Base-by-base conservation (phyloP, 1,284 basidiomycete species). In the Cutaneotrichosporon spelunceum region DNA sequence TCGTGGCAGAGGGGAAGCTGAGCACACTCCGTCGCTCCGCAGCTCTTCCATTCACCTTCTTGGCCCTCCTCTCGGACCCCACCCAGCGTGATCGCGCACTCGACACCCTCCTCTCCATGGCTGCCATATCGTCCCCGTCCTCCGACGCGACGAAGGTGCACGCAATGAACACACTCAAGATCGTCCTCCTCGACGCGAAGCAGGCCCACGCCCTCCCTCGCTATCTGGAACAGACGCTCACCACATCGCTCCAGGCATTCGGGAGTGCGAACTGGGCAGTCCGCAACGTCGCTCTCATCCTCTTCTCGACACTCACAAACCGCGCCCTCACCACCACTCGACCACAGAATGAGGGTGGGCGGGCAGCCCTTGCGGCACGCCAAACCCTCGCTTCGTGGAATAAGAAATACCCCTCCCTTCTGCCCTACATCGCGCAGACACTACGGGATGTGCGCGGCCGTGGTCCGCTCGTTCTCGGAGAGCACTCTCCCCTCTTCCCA, bases 1-100 rank as follows among this genome's bases (percentile, higher is more conserved):
- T 71, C 6, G 74, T 80, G 36, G 69, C 70, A 0, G 65, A 65
- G 11, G 77, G 73, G 26, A 57, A 67, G n/a, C 63, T 73, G 8
- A 78, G 76, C 1, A 79, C 75, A 0, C 75, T 76, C 7, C 73
- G 78, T 4, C 70, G 78, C 19, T 80, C 78, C 0, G 78, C 77
- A 1, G 78, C 73, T 2, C 63, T 79, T 9, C 78, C 78, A 1
- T 78, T 70, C 62, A 70, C 70, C 19, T 66, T 78, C 52, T 62
- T 80, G 6, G 67, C 78, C 0, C 64, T 79, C 19, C 72, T 78
- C 1, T 66, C 72, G 5, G 72, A 78, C 60, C 34, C 48, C n/a
- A 26, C 27, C 1, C 68, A 79, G 6, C 66, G 77, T 11, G 71
- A 74, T 21, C 63, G 54, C 9, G 70, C 76, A 0, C 59, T 76